Evolutionary conservation across 805 yeast genomes (phyloP), one percentile per base, ranked within the genome.

Genomic region (Ogataea sp.): DNA sequence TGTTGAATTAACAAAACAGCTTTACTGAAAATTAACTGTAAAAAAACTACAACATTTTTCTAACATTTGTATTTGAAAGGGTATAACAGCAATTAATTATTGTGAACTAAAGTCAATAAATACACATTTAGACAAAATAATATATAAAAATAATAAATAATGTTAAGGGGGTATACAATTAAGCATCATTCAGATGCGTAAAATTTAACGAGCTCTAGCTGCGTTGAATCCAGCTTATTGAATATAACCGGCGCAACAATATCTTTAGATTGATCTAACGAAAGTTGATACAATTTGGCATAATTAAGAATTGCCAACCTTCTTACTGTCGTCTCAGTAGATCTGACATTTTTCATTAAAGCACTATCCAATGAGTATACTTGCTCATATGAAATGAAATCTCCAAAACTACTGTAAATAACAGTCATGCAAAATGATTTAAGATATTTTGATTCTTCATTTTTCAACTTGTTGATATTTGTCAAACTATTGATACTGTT

Each of bases 141-240:
- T n/a, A n/a, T 23, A 23, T 23, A 23, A 7, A 23, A 23, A 23
- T 23, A 23, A 23, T 23, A 23, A 23, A 23, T 23, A 23, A 23
- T n/a, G n/a, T n/a, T 13, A 26, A 11, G 5, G 29, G 14, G n/a
- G 14, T 26, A 15, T 26, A 7, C n/a, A 14, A 13, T 6, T 26
- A n/a, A n/a, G 11, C 8, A 15, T 9, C 17, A 10, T 14, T 6
- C 27, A 8, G 17, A 17, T 11, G 64, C 59, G 49, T 72, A 75
- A 44, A 68, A 67, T 40, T 72, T 71, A 14, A 75, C 64, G 37
- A 76, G 52, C 43, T 65, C 70, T 39, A 55, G 56, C 41, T 75
- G 80, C 1, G 74, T 62, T 2, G 50, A 41, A 15, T 68, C 55
- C 29, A 74, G 51, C 40, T 58, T 61, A 26, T 52, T 58, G 44